Percentiles rank a stretch among this genome's conserved stretches.
phyloP scores from a whole-genome alignment of 805 yeast genomes.

The Wickerhamiella sorbophila region DNA sequence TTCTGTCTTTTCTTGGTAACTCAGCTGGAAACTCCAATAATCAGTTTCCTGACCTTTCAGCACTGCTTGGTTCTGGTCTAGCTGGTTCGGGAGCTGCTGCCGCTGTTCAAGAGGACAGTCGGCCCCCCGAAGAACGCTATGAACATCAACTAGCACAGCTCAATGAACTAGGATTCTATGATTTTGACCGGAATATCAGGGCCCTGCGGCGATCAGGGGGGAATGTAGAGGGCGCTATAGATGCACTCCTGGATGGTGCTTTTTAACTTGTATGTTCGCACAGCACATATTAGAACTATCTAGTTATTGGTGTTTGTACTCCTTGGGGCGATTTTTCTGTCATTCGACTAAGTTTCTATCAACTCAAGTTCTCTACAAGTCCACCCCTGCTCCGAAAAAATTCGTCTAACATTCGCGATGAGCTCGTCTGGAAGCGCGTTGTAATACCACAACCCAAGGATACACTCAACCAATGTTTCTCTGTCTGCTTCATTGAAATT shows the following conservation, averaged over 20 bases:
- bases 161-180: constrained; percentile 77
- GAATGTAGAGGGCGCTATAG: constrained; percentile 92
- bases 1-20: constrained; percentile 5
- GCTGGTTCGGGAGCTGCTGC: constrained; percentile 21
- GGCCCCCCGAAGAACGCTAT: constrained; percentile 72
- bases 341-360: background rate
- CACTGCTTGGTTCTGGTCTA: constrained; percentile 16
- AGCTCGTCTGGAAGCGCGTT: background rate
- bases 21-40: constrained; percentile 1
- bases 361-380: background rate
- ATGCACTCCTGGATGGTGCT: constrained; percentile 57
- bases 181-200: constrained; percentile 79
- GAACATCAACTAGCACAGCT: constrained; percentile 58
- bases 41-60: constrained; percentile 5
- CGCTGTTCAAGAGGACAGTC: constrained; percentile 33
- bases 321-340: background rate
- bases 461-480: background rate
- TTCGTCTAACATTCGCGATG: background rate
- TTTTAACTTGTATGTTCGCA: constrained; percentile 23
- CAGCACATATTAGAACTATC: background rate
- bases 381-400: background rate
- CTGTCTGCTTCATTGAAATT: background rate
- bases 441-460: background rate
- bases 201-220: constrained; percentile 95
- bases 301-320: background rate